Evolutionary conservation across 495 filamentous ascomycete species (phyloP).

Genomic region (Xylaria nigripes): DNA sequence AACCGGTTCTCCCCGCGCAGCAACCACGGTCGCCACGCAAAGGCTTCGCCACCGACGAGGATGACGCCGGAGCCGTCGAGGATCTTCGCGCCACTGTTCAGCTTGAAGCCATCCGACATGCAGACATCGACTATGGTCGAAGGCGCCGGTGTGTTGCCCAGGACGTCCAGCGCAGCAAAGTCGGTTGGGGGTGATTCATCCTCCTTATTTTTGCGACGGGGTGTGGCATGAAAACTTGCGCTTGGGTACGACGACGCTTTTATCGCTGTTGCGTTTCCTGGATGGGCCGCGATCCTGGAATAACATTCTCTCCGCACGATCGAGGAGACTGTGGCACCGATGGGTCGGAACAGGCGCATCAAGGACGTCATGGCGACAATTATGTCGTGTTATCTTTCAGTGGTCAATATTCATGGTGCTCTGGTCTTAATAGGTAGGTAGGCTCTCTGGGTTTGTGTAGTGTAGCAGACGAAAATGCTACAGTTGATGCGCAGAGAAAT

Average conservation of each 20-base stretch:
- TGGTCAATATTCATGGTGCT: constrained; percentile 14
- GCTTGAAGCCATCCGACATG: constrained; percentile 64
- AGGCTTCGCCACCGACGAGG: constrained; percentile 77
- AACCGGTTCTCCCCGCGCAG: constrained; percentile 37
- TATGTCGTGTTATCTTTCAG: constrained; percentile 4
- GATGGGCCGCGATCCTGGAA: neutral
- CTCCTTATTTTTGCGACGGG: constrained; percentile 10
- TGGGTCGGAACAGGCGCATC: constrained; percentile 14
- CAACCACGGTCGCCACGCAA: constrained; percentile 77
- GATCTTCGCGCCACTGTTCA: constrained; percentile 69
- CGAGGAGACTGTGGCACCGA: constrained; percentile 7
- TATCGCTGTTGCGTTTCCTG: neutral
- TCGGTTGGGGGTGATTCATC: constrained; percentile 49
- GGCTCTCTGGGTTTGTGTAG: neutral
- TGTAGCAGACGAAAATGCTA: neutral
- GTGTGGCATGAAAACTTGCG: constrained; percentile 3
- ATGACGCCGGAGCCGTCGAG: constrained; percentile 58
- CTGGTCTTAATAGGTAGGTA: too few species aligned
- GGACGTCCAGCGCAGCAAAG: constrained; percentile 66
- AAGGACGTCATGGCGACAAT: constrained; percentile 19
- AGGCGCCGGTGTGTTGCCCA: constrained; percentile 66
- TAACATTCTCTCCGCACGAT: constrained; percentile 10
- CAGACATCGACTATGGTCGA: constrained; percentile 77
- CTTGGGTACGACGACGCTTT: neutral
- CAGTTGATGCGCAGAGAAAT: constrained; percentile 11